Base-by-base conservation (phyloP, 495 filamentous ascomycete species). In the Astrothelium macrocarpum region DNA sequence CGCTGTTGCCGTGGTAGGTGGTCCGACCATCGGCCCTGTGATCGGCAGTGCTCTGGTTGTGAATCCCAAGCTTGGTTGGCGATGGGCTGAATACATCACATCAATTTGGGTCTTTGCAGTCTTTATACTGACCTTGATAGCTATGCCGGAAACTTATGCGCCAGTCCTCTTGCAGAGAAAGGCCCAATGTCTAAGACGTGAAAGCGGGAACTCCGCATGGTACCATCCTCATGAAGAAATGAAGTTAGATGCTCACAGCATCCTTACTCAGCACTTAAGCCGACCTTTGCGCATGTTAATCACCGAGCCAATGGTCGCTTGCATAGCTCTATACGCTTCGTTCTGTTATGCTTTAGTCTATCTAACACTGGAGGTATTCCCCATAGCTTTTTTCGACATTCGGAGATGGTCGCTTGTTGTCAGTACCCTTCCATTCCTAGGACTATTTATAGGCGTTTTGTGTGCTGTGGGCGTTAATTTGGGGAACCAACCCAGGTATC, bases 311-410 rank as follows among this genome's bases (percentile, higher is more conserved):
- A 71, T 71, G 64, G 64, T 69, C 12, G 32, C 61, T 10, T 63
- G 58, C 39, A 69, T 71, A 26, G 67, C 69, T 11, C 43, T 71
- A 31, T 71, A 71, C 59, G 69, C 67, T 26, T 65, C 64, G 12
- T 69, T 71, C 34, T 67, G 67, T n/a, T 71, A 67, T 39, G 69
- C 62, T 29, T 78, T 69, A 12, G 62, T 71, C 14, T 71, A 71
- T 60, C 65, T 84, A 11, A 72, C 81, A 7, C 76, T 83, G 62
- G 80, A 81, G 0, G 79, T 79, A 14, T 81, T 82, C 64, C 70
- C 81, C 0, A 63, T 69, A 0, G 72, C 84, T 0, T 85, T 78
- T 83, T 29, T 81, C 59, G 72, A 82, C 80, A 62, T 76, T 64
- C 49, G 84, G 76, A 12, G 65, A 67, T 59, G 82, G 79, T 53